These are phyloP conservation scores for Stemphylium lycopersici DNA, from an alignment of 2,329 filamentous ascomycete genomes.

Conservation along the genomic window DNA sequence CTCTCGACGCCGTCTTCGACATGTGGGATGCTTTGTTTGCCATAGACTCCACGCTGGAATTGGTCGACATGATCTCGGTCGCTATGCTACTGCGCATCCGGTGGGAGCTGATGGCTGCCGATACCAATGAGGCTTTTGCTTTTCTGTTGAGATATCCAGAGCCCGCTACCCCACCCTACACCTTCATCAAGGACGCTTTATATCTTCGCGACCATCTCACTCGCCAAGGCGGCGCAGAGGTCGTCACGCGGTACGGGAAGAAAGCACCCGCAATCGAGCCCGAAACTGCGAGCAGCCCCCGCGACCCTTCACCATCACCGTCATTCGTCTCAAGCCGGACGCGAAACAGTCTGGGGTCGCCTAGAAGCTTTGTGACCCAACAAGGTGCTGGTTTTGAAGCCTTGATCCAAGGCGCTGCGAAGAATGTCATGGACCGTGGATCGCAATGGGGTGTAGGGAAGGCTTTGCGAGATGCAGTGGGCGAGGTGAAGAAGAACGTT, in stretches of 20 bases:
- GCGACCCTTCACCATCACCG: constrained; percentile 35
- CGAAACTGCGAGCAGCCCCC: constrained; percentile 34
- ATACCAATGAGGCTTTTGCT: constrained; percentile 85
- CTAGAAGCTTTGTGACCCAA: constrained; percentile 36
- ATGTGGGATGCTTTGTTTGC: constrained; percentile 94
- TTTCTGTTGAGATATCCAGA: constrained; percentile 83
- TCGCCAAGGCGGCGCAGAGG: constrained; percentile 64
- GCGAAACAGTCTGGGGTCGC: constrained; percentile 36
- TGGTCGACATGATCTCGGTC: constrained; percentile 90
- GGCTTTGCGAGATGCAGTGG: constrained; percentile 79
- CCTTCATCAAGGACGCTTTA: constrained; percentile 84
- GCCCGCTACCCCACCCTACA: constrained; percentile 69
- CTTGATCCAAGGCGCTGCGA: constrained; percentile 76
- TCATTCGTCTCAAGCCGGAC: constrained; percentile 32
- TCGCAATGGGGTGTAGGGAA: constrained; percentile 82
- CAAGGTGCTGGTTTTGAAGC: constrained; percentile 64
- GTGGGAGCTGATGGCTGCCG: constrained; percentile 84
- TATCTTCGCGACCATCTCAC: constrained; percentile 72
- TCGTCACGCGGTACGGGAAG: constrained; percentile 74
- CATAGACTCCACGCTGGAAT: constrained; percentile 76
- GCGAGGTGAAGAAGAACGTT: constrained; percentile 79
- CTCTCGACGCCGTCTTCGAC: constrained; percentile 79
- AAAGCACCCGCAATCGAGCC: constrained; percentile 43
- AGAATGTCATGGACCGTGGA: constrained; percentile 72
- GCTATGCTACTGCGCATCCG: constrained; percentile 91